These are phyloP conservation scores for Colletotrichum magnum DNA, from an alignment of 2,329 filamentous ascomycete genomes.

Conservation along the genomic window DNA sequence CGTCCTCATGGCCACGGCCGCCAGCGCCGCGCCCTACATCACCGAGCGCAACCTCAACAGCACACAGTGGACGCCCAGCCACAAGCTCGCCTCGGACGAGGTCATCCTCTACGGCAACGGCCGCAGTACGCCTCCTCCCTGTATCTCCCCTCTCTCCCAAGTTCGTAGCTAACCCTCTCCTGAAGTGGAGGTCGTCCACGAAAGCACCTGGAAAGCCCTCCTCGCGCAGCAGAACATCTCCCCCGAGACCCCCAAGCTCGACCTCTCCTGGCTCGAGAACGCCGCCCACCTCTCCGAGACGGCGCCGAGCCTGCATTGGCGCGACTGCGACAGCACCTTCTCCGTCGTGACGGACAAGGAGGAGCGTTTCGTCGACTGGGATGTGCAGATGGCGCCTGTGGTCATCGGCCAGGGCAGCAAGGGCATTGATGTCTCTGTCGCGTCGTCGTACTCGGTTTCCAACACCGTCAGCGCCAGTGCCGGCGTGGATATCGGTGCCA, in stretches of 20 bases:
- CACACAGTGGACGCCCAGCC: conserved; percentile 18
- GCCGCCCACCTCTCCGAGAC: neutral
- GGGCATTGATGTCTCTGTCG: conserved; percentile 22
- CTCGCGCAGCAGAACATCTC: conserved; percentile 3
- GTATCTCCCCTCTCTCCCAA: no score
- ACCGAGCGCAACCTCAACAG: conserved; percentile 3
- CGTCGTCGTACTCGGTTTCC: conserved; percentile 9
- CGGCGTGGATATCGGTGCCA: conserved; percentile 6
- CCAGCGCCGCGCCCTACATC: conserved; percentile 23
- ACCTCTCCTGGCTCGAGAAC: neutral
- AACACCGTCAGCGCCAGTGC: conserved; percentile 8
- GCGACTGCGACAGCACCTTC: conserved; percentile 15
- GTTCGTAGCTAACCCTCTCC: no score
- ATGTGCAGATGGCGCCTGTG: conserved; percentile 31
- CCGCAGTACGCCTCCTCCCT: conserved; percentile 9
- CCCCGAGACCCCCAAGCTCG: conserved; percentile 9
- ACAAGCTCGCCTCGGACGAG: conserved; percentile 3
- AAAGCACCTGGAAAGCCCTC: neutral
- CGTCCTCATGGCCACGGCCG: conserved; percentile 22
- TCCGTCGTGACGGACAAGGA: conserved; percentile 20
- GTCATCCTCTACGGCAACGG: conserved; percentile 16
- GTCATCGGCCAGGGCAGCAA: conserved; percentile 12
- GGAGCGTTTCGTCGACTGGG: conserved; percentile 31
- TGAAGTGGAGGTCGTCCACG: conserved; percentile 26
- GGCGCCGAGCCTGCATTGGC: neutral